phyloP scores from a whole-genome alignment of 2,329 filamentous ascomycete genomes.

The Aspergillus uvarum region DNA sequence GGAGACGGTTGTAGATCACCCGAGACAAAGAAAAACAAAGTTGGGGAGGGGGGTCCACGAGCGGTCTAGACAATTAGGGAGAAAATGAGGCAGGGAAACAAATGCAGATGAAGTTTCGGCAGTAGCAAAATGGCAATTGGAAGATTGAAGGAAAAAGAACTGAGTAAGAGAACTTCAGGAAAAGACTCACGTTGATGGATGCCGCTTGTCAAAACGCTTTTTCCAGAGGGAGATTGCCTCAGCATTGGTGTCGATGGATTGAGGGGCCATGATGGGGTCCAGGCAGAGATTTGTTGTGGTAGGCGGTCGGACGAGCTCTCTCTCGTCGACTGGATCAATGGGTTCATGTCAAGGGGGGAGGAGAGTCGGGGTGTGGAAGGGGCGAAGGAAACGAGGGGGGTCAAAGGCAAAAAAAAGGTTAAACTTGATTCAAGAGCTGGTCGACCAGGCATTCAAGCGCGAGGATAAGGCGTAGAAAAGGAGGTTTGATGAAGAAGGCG shows the following conservation, averaged over 20 bases:
- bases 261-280: slow-evolving; percentile 18
- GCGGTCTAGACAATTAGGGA: background rate
- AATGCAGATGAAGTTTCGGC: background rate
- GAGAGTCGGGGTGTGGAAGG: slow-evolving; percentile 5
- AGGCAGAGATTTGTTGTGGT: slow-evolving; percentile 15
- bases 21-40: slow-evolving; percentile 2
- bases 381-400: background rate
- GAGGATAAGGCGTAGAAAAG: background rate
- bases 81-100: background rate
- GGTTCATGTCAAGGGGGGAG: slow-evolving; percentile 24
- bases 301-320: slow-evolving; percentile 19
- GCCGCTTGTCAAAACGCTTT: slow-evolving; percentile 31
- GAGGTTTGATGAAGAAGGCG: background rate
- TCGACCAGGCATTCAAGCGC: background rate
- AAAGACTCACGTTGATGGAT: slow-evolving; percentile 28
- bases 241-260: slow-evolving; percentile 11
- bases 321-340: slow-evolving; percentile 21
- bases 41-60: slow-evolving; percentile 1
- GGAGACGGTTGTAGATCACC: slow-evolving; percentile 15
- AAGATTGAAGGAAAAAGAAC: background rate
- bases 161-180: background rate
- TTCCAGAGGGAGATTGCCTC: slow-evolving; percentile 24
- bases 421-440: background rate
- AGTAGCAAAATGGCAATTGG: background rate
- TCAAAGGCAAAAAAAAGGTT: background rate